Evolutionary conservation across 768 basidiomycete genomes (phyloP).

Genomic region (Lactifluus subvellereus): DNA sequence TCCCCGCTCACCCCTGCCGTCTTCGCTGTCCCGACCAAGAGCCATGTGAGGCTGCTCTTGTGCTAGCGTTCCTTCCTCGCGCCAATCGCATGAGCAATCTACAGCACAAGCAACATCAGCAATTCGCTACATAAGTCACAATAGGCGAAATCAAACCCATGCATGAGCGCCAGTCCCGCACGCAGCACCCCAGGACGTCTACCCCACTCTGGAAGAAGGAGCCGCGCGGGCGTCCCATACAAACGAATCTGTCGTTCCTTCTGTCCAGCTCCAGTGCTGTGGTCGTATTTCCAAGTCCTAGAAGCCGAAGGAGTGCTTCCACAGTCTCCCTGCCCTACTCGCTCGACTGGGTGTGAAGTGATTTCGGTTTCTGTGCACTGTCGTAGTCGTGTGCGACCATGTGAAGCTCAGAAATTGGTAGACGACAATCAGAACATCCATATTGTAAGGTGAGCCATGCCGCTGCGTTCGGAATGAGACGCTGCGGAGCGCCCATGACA

Average conservation of each 20-base stretch:
- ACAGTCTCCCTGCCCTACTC: not conserved
- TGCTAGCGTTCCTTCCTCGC: not conserved
- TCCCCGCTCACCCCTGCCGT: not conserved
- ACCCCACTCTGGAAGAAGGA: not conserved
- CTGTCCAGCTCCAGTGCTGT: constrained; percentile 10
- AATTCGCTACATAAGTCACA: not conserved
- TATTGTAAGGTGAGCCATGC: not conserved
- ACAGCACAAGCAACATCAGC: not conserved
- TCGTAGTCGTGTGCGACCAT: constrained; percentile 10
- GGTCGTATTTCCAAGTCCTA: not conserved
- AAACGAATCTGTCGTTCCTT: constrained; percentile 13
- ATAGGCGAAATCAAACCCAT: not conserved
- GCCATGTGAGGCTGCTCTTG: not conserved
- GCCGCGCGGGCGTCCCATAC: not conserved
- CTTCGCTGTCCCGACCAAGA: not conserved
- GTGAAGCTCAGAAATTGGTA: not conserved
- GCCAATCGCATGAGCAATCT: constrained; percentile 1
- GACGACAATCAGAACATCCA: constrained; percentile 6
- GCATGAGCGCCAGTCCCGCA: constrained; percentile 18
- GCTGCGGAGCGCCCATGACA: not conserved
- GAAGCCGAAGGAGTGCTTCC: not conserved
- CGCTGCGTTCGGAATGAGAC: too few relatives aligned
- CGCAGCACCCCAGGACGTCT: constrained; percentile 2
- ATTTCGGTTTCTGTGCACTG: not conserved
- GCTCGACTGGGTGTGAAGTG: not conserved